These are phyloP conservation scores for Hypocreales sp. DNA, from an alignment of 2,329 filamentous ascomycete species.

Conservation along the genomic window DNA sequence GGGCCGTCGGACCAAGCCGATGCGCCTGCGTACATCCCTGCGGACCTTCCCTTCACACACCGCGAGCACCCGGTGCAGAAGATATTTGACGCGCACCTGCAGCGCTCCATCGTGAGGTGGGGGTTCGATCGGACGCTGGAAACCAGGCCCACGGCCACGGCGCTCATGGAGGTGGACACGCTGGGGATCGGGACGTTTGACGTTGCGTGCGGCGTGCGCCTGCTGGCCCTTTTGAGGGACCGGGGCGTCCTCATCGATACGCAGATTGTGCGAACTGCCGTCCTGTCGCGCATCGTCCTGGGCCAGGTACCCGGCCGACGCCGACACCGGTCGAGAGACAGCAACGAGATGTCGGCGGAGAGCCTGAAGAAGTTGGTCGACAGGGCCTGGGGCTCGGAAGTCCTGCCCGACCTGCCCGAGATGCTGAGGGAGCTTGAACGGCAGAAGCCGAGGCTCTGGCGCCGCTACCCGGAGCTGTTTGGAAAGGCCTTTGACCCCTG, in stretches of 20 bases:
- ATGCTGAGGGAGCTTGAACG: conserved; percentile 12
- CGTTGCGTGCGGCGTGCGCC: conserved; percentile 19
- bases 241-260: conserved; percentile 18
- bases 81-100: conserved; percentile 25
- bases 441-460: conserved; percentile 14
- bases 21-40: conserved; percentile 12
- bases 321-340: conserved; percentile 14
- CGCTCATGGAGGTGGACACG: conserved; percentile 4
- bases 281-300: conserved; percentile 15
- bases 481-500: conserved; percentile 12
- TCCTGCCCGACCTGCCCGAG: conserved; percentile 10
- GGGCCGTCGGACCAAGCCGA: not conserved
- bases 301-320: conserved; percentile 12
- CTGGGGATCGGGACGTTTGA: conserved; percentile 12
- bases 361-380: conserved; percentile 17
- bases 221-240: conserved; percentile 18
- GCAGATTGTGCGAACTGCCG: conserved; percentile 12
- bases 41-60: conserved; percentile 25
- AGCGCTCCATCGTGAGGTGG: conserved; percentile 26
- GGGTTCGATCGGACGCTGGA: conserved; percentile 24
- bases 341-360: conserved; percentile 13
- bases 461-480: conserved; percentile 13
- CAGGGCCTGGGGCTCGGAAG: conserved; percentile 17
- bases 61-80: conserved; percentile 29
- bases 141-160: conserved; percentile 5